Evolutionary conservation across 805 yeast genomes (phyloP), one percentile per base, ranked within the genome.

Genomic region (Suhomyces sp.): DNA sequence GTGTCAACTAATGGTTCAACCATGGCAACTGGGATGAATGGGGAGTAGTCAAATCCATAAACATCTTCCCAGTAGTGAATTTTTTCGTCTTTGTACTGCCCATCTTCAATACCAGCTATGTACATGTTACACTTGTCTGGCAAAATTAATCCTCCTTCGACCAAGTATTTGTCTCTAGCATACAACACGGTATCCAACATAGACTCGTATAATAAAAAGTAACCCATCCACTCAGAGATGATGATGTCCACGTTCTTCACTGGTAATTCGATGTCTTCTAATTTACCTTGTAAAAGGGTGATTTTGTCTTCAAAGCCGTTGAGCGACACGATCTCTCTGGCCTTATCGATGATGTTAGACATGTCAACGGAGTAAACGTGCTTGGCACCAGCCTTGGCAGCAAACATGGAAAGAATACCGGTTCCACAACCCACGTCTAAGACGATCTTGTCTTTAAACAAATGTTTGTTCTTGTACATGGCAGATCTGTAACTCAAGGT

Each of bases 381-480:
- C 70, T 91, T 90, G 57, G 99, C 99, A 59, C 99, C 99, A n/a
- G 97, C 96, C 67, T 86, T 87, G 48, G 93, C 97, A 15, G 98
- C 98, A 78, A 94, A 94, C 97, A 94, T 90, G 24, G 97, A 92
- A 57, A 94, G 76, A 60, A 94, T 91, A 61, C 99, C 99, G 19
- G 99, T 94, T 61, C 99, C 99, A 72, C 99, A 96, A 48, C 99
- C 99, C 53, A 94, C 99, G 73, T 94, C 99, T 53, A 94, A 78
- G 6, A 94, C 99, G 56, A 93, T 74, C 77, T 94, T 94, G 72
- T 85, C 97, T 70, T 91, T 90, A 79, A 94, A 93, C 51, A 90
- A 74, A 60, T 87, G 88, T 64, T 86, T 86, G 78, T 94, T 94
- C 70, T 90, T 90, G 75, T 84, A 84, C 70, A 94, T 94, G 51